These are phyloP conservation scores for Thraustotheca clavata DNA, from an alignment of 352 stramenopile genomes.

Conservation along the genomic window DNA sequence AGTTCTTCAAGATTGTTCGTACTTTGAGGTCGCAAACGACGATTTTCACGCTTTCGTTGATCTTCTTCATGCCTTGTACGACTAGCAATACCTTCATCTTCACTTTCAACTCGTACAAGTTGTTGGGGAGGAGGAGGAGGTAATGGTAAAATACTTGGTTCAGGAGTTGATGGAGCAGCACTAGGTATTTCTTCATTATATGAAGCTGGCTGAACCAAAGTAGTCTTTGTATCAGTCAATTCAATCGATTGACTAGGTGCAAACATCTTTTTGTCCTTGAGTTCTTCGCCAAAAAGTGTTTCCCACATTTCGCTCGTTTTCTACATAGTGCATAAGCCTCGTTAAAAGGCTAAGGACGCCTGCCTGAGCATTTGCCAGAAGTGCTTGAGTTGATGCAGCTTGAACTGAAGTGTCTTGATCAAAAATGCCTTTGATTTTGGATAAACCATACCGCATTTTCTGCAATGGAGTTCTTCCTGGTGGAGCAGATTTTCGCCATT, in stretches of 20 bases:
- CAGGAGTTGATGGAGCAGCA: too few relatives aligned
- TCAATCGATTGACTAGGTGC: background rate
- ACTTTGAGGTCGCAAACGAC: background rate
- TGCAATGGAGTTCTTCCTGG: background rate
- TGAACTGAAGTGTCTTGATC: slow-evolving; percentile 1
- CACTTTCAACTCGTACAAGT: background rate
- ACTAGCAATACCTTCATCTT: background rate
- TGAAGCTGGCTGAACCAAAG: too few relatives aligned
- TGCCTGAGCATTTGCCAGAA: slow-evolving; percentile 16
- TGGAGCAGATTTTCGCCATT: slow-evolving; percentile 11
- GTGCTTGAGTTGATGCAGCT: slow-evolving; percentile 8
- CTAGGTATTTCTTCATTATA: too few relatives aligned
- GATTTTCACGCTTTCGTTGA: background rate
- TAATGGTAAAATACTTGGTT: too few relatives aligned
- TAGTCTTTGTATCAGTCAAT: background rate
- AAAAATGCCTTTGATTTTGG: slow-evolving; percentile 17
- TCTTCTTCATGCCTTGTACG: background rate
- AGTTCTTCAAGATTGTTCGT: slow-evolving; percentile 11
- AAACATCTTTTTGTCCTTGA: background rate
- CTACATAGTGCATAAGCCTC: background rate
- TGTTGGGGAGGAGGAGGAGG: too few relatives aligned
- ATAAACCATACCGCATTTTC: slow-evolving; percentile 1
- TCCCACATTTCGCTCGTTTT: slow-evolving; percentile 17
- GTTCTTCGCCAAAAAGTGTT: slow-evolving; percentile 10
- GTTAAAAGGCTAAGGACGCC: background rate